Conservation (phyloP, 345 rosid genomes). For the Murraya koenigii region DNA sequence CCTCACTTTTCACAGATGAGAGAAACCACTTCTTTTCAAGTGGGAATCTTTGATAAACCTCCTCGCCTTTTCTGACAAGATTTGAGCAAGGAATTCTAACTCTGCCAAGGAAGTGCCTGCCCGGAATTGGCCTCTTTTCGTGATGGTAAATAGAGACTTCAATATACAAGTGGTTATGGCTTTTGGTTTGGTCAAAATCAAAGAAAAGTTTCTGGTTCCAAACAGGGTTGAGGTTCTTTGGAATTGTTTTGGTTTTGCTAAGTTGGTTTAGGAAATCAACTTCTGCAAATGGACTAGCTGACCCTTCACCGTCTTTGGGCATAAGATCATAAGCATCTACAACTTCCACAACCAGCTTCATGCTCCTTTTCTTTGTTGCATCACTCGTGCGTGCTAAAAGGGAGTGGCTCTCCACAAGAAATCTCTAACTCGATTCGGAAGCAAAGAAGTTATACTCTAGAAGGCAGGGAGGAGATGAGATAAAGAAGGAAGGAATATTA, state of each 20-base stretch:
- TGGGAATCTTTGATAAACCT: conserved; percentile 44
- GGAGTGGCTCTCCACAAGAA: conserved; percentile 35
- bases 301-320: conserved; percentile 54
- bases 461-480: conserved; percentile 17
- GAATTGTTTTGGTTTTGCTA: conserved; percentile 48
- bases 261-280: conserved; percentile 47
- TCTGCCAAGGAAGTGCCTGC: conserved; percentile 47
- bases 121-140: conserved; percentile 43
- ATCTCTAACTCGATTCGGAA: conserved; percentile 43
- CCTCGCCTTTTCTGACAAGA: conserved; percentile 46
- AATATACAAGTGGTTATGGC: conserved; percentile 27
- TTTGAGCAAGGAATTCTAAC: conserved; percentile 40
- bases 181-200: conserved; percentile 28
- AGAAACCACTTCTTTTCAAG: conserved; percentile 45
- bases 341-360: conserved; percentile 44
- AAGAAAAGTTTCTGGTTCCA: conserved; percentile 55
- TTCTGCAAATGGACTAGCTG: conserved; percentile 49
- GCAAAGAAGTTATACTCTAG: conserved; percentile 49
- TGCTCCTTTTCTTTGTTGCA: conserved; percentile 31
- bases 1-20: conserved; percentile 51
- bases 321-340: conserved; percentile 56
- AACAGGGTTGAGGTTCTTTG: conserved; percentile 42
- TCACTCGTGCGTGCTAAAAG: conserved; percentile 27
- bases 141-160: conserved; percentile 40
- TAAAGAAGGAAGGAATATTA: conserved; percentile 20